These are phyloP conservation scores for Leishmania aethiopica DNA, from an alignment of 208 protist genomes.

Conservation along the genomic window DNA sequence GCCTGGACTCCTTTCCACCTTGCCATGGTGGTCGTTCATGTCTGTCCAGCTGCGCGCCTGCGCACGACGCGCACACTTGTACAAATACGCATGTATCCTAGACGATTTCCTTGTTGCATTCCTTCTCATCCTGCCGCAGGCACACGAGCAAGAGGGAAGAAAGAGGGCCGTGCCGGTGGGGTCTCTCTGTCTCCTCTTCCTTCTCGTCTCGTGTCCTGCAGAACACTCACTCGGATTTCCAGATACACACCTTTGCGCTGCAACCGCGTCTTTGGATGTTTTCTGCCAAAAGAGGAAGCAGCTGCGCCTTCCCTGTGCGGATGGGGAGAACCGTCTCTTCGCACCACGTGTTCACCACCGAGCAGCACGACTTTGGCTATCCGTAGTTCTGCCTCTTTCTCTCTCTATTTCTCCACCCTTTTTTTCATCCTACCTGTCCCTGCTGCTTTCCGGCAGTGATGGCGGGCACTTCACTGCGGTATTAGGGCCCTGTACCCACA, in stretches of 20 bases:
- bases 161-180: not conserved
- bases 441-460: not conserved
- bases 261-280: not conserved
- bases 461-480: not conserved
- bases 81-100: constrained; percentile 3
- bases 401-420: not conserved
- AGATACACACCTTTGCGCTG: not conserved
- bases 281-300: not conserved
- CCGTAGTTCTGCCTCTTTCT: not conserved
- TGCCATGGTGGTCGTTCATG: not conserved
- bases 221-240: not conserved
- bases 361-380: not conserved
- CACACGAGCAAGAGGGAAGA: not conserved
- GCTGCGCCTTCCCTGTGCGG: not conserved
- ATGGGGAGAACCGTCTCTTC: not conserved
- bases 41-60: not conserved
- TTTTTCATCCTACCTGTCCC: not conserved
- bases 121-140: not conserved
- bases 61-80: not conserved
- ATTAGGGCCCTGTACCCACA: not conserved
- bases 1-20: not conserved
- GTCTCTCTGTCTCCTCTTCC: not conserved
- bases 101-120: not conserved
- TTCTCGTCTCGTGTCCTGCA: not conserved
- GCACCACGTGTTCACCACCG: not conserved